phyloP scores from a whole-genome alignment of 148 eudicot genomes.

The Vaccinium myrtillus region DNA sequence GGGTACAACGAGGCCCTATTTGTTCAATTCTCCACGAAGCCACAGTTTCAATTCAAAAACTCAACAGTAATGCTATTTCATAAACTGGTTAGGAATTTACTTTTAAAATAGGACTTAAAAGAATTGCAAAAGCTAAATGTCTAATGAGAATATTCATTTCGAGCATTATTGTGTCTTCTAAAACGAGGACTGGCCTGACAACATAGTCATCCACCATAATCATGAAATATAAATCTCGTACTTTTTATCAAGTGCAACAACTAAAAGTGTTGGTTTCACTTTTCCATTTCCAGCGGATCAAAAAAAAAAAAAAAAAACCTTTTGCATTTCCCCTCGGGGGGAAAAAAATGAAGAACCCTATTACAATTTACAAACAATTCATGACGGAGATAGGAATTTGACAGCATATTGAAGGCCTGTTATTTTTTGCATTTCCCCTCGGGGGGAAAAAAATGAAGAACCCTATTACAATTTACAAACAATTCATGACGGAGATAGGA shows the following conservation, averaged over 20 bases:
- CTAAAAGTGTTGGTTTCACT: neutral
- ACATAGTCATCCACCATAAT: neutral
- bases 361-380: neutral
- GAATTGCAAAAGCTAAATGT: neutral
- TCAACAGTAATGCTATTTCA: neutral
- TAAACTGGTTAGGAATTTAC: neutral
- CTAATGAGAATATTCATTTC: neutral
- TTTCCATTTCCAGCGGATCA: neutral
- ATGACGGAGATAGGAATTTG: slow-evolving; percentile 29
- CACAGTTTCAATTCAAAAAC: neutral
- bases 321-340: neutral
- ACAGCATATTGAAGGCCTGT: slow-evolving; percentile 17
- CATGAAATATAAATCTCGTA: neutral
- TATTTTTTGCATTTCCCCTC: neutral
- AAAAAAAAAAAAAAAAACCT: neutral
- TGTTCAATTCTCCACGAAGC: neutral
- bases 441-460: neutral
- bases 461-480: neutral
- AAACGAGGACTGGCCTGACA: neutral
- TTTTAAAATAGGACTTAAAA: no score
- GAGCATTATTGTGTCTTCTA: neutral
- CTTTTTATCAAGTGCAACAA: neutral
- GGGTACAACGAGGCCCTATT: neutral
- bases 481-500: slow-evolving; percentile 27
- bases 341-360: neutral